Conservation (phyloP, 768 basidiomycete genomes). For the Candolleomyces aberdarensis region DNA sequence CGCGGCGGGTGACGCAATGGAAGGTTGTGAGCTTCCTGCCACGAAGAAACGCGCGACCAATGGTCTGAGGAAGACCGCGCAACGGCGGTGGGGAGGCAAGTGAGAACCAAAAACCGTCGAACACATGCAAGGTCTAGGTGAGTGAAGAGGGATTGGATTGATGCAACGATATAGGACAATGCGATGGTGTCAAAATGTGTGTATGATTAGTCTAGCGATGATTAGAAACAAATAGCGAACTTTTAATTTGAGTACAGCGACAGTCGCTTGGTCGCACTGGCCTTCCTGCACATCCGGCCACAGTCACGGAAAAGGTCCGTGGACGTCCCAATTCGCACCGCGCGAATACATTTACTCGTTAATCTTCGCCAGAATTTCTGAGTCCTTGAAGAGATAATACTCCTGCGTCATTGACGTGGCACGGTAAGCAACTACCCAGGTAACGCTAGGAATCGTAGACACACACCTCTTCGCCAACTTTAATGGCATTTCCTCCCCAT, state of each 20-base stretch:
- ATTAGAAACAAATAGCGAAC: constrained; percentile 10
- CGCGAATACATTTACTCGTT: constrained; percentile 57
- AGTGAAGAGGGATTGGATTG: constrained; percentile 5
- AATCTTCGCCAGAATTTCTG: constrained; percentile 95
- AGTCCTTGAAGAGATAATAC: constrained; percentile 91
- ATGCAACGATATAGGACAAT: neutral
- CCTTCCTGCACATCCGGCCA: too few relatives aligned
- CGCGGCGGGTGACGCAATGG: too few relatives aligned
- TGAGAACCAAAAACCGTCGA: too few relatives aligned
- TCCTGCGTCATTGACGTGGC: constrained; percentile 53
- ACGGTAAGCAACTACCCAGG: constrained; percentile 1
- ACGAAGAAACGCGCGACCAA: too few relatives aligned
- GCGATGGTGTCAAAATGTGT: neutral
- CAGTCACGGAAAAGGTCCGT: too few relatives aligned
- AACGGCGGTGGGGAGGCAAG: too few relatives aligned
- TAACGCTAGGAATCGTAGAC: constrained; percentile 11
- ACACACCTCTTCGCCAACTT: constrained; percentile 92
- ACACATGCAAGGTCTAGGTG: neutral
- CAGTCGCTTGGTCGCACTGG: neutral
- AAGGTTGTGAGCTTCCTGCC: too few relatives aligned
- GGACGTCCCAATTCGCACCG: too few relatives aligned
- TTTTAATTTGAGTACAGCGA: constrained; percentile 5
- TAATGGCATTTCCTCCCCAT: constrained; percentile 95
- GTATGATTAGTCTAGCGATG: constrained; percentile 3
- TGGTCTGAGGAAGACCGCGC: too few relatives aligned